A percentile compares a stretch with the other conserved stretches of the same genome.
Conservation (phyloP, 2,329 filamentous ascomycete species). For the Trichoderma koningii region DNA sequence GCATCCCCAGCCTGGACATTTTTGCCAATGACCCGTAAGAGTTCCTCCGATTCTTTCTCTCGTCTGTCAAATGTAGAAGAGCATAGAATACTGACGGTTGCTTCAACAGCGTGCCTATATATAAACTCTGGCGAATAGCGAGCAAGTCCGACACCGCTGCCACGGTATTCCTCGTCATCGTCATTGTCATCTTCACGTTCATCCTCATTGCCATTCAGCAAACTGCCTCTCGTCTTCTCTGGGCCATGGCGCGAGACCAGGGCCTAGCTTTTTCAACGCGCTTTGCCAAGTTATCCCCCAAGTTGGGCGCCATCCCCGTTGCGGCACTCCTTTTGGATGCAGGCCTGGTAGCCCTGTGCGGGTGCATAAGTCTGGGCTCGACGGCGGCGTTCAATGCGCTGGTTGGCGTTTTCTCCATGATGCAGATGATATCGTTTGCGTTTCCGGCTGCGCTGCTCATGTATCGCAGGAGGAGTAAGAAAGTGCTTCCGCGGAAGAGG, state of each 20-base stretch:
- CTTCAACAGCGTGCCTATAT: constrained; percentile 13
- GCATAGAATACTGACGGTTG: neutral
- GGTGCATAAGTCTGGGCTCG: constrained; percentile 23
- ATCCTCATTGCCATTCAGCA: constrained; percentile 30
- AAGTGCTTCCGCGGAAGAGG: constrained; percentile 18
- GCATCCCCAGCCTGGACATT: constrained; percentile 32
- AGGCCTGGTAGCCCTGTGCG: constrained; percentile 18
- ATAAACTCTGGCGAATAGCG: constrained; percentile 23
- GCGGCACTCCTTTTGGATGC: constrained; percentile 17
- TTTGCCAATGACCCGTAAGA: constrained; percentile 26
- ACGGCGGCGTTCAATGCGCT: constrained; percentile 23
- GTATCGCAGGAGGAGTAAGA: constrained; percentile 3
- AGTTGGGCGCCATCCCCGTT: constrained; percentile 13
- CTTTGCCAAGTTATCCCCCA: neutral
- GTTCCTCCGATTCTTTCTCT: neutral
- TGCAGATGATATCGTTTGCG: constrained; percentile 24
- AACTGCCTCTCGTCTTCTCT: constrained; percentile 30
- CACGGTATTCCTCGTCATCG: constrained; percentile 22
- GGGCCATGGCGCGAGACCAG: constrained; percentile 31
- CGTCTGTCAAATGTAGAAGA: neutral
- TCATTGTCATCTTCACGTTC: constrained; percentile 26
- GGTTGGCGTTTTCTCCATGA: constrained; percentile 4
- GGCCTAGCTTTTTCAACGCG: constrained; percentile 23
- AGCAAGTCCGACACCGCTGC: constrained; percentile 25
- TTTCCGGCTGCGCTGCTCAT: constrained; percentile 22